phyloP scores from a whole-genome alignment of 352 stramenopile species.

The Phytopythium helicoides region DNA sequence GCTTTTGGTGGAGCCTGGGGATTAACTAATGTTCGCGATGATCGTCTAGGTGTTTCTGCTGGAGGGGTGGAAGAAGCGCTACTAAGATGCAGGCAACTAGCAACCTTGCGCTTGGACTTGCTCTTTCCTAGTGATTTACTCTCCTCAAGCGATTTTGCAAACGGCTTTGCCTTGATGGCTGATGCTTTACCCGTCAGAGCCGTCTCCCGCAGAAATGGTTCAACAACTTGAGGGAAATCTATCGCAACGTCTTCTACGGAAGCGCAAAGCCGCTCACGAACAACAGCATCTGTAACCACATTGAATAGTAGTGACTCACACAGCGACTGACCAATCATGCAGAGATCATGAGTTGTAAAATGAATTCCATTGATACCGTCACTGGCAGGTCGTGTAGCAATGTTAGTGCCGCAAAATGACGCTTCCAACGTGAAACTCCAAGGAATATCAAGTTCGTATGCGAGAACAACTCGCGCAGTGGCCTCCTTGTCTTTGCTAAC shows the following conservation, averaged over 20 bases:
- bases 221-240: conserved; percentile 28
- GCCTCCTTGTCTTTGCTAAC: conserved; percentile 77
- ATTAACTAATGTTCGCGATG: background rate
- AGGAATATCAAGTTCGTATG: conserved; percentile 70
- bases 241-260: conserved; percentile 34
- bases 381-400: background rate
- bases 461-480: conserved; percentile 78
- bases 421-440: conserved; percentile 87
- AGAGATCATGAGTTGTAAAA: conserved; percentile 63
- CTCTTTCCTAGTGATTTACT: background rate
- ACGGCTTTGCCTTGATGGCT: background rate
- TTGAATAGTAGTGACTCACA: conserved; percentile 51
- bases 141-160: background rate
- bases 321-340: conserved; percentile 40
- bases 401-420: conserved; percentile 80
- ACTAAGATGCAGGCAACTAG: too few species aligned
- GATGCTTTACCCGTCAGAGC: conserved; percentile 12
- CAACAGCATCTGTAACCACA: conserved; percentile 27
- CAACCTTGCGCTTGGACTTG: background rate
- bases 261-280: conserved; percentile 27
- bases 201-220: conserved; percentile 35
- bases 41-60: too few species aligned
- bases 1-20: background rate
- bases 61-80: too few species aligned
- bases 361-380: conserved; percentile 27